These are phyloP conservation scores for Neofusicoccum umdonicola DNA, from an alignment of 2,329 filamentous ascomycete species.

Conservation along the genomic window DNA sequence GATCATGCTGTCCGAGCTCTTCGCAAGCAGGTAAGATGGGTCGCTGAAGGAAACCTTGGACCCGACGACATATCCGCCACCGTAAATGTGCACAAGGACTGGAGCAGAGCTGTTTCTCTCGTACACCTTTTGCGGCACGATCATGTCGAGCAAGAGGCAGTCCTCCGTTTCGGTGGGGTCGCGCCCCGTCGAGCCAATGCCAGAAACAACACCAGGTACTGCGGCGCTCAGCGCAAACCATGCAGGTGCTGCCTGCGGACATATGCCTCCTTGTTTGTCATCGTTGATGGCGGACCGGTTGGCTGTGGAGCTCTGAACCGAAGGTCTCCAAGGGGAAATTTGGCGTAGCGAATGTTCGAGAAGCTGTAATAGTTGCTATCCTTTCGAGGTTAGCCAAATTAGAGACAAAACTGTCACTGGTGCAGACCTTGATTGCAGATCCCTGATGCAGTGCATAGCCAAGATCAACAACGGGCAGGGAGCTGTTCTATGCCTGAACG, in stretches of 20 bases:
- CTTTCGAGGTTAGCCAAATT: too few species aligned
- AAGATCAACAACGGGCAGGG: too few species aligned
- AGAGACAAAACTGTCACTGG: too few species aligned
- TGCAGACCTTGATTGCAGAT: too few species aligned
- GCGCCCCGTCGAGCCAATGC: too few species aligned
- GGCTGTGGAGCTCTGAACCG: constrained; percentile 49
- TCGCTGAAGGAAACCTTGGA: constrained; percentile 39
- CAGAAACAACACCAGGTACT: constrained; percentile 38
- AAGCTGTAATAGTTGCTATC: constrained; percentile 48
- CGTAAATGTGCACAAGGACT: constrained; percentile 44
- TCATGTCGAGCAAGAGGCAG: constrained; percentile 41
- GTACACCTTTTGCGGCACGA: constrained; percentile 36
- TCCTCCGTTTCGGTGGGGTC: constrained; percentile 26
- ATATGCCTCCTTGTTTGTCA: constrained; percentile 33
- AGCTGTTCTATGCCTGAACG: too few species aligned
- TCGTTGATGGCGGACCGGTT: constrained; percentile 47
- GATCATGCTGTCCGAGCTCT: constrained; percentile 36
- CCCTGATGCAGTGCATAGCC: too few species aligned
- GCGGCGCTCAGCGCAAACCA: constrained; percentile 42
- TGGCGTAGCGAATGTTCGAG: constrained; percentile 57
- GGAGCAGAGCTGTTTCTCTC: constrained; percentile 32
- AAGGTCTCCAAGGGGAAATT: constrained; percentile 51
- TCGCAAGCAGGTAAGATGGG: constrained; percentile 30
- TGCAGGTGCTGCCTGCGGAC: neutral
- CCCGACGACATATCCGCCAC: constrained; percentile 44